Percentiles rank a stretch among this genome's conserved stretches.
These are phyloP conservation scores for Cyclotella sp. DNA, from an alignment of 108 stramenopile genomes.

Conservation along the genomic window DNA sequence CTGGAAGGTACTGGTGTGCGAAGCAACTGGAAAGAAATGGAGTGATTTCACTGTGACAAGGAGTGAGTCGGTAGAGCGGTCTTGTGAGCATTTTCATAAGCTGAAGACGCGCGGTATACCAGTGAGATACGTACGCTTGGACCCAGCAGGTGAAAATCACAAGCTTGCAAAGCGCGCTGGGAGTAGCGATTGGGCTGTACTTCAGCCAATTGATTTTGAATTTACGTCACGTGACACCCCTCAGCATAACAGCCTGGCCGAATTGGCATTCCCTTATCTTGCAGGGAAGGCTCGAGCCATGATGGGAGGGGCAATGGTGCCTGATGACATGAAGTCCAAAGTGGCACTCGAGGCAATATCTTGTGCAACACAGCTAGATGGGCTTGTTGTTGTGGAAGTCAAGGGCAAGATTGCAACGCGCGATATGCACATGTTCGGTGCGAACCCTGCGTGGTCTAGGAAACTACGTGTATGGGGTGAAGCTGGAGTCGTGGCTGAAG, in stretches of 20 bases:
- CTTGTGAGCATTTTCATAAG: no score
- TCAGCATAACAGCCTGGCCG: constrained; percentile 37
- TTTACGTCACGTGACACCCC: constrained; percentile 41
- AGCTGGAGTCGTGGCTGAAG: no score
- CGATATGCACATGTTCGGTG: no score
- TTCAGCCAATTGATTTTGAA: constrained; percentile 20
- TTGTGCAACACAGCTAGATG: constrained; percentile 25
- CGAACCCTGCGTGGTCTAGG: no score
- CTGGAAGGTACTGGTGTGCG: no score
- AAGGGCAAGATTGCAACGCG: background rate
- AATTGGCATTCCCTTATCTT: constrained; percentile 34
- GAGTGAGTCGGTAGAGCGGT: no score
- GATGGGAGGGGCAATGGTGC: constrained; percentile 4
- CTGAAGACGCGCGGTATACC: no score
- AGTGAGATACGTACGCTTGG: no score
- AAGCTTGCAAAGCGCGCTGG: constrained; percentile 1
- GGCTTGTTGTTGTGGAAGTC: background rate
- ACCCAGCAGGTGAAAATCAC: constrained; percentile 51
- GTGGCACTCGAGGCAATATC: constrained; percentile 13
- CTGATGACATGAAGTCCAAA: background rate
- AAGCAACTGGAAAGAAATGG: no score
- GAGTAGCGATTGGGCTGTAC: constrained; percentile 17
- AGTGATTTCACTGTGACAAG: no score
- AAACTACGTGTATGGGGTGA: no score
- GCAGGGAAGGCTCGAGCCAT: constrained; percentile 10